A percentile compares a stretch with the other conserved stretches of the same genome.
Conservation (phyloP, 306 rosid genomes). For the Geum urbanum region DNA sequence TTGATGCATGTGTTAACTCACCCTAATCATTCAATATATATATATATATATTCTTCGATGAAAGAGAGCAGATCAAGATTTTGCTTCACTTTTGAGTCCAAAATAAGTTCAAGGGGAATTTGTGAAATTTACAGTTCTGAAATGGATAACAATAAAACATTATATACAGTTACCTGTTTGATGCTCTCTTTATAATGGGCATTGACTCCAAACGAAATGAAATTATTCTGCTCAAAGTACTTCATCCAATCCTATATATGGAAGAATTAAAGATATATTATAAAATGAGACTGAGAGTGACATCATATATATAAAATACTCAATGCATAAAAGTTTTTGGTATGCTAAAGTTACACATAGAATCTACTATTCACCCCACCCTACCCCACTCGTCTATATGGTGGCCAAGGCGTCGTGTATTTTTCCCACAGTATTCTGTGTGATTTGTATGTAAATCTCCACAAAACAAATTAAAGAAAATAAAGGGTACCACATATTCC, state of each 20-base stretch:
- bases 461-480: background rate
- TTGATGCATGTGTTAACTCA: no score
- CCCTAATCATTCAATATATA: background rate
- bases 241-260: slow-evolving; percentile 59
- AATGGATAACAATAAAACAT: background rate
- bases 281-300: background rate
- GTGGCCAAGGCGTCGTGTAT: background rate
- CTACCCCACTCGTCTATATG: background rate
- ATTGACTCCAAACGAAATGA: slow-evolving; percentile 60
- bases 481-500: background rate
- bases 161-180: slow-evolving; percentile 52
- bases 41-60: background rate
- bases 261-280: background rate
- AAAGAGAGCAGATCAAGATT: background rate
- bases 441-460: background rate
- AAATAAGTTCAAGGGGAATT: background rate
- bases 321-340: background rate
- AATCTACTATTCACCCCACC: background rate
- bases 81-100: background rate
- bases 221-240: slow-evolving; percentile 47
- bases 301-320: background rate
- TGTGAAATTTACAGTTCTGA: background rate
- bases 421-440: background rate
- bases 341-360: background rate
- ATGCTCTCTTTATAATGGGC: slow-evolving; percentile 74